Evolutionary conservation across 2,329 filamentous ascomycete genomes (phyloP).

Genomic region (Verruconis gallopava): DNA sequence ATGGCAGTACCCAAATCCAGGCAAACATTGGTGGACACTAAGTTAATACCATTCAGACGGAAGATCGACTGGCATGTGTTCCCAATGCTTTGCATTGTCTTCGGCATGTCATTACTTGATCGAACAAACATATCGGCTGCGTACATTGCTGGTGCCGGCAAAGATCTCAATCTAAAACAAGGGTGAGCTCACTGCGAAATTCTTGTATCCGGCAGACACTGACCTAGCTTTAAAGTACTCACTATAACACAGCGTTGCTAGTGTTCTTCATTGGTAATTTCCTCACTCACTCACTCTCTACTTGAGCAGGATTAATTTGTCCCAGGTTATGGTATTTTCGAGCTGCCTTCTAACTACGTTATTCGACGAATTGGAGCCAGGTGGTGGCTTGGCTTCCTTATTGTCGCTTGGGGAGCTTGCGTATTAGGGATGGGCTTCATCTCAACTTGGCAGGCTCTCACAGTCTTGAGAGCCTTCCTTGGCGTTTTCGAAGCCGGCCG

Average conservation of each 20-base stretch:
- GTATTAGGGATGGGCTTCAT: constrained; percentile 16
- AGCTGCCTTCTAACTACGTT: constrained; percentile 11
- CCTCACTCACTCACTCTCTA: constrained; percentile 10
- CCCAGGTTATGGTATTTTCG: constrained; percentile 3
- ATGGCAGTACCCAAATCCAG: not conserved
- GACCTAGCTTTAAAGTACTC: not conserved
- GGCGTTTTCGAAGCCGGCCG: constrained; percentile 19
- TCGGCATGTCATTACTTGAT: constrained; percentile 12
- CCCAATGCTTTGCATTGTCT: constrained; percentile 18
- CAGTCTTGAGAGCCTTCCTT: constrained; percentile 19
- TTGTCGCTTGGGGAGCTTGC: constrained; percentile 15
- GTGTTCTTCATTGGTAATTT: constrained; percentile 15
- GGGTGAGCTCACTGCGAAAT: not conserved
- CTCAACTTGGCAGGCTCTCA: constrained; percentile 18
- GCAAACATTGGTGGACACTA: not conserved
- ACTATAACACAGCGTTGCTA: constrained; percentile 14
- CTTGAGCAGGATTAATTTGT: not conserved
- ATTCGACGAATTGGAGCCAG: constrained; percentile 13
- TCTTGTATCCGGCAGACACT: constrained; percentile 11
- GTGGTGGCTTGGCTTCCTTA: constrained; percentile 16
- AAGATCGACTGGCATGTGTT: constrained; percentile 20
- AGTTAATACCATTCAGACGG: constrained; percentile 7
- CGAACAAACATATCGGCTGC: constrained; percentile 15
- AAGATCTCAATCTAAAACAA: constrained; percentile 11
- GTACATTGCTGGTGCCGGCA: constrained; percentile 15